These are phyloP conservation scores for Carallia pectinifolia DNA, from an alignment of 345 rosid genomes.

Conservation along the genomic window DNA sequence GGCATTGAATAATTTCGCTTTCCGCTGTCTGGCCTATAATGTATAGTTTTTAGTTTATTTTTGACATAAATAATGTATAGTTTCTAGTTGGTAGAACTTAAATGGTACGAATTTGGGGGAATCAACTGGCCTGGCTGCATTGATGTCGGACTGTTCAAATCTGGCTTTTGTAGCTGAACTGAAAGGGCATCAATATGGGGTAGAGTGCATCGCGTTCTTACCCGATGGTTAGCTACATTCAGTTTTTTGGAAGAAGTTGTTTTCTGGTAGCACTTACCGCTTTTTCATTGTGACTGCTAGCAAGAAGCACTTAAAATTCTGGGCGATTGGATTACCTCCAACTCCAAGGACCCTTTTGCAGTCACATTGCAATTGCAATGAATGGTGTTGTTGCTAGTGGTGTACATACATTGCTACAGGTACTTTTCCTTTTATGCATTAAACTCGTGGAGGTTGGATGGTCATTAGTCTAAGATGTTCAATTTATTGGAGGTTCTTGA, in stretches of 20 bases:
- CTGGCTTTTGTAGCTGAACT: too few relatives aligned
- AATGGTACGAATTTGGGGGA: too few relatives aligned
- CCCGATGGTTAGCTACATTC: slow-evolving; percentile 58
- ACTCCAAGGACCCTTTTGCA: slow-evolving; percentile 51
- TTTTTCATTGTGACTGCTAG: slow-evolving; percentile 63
- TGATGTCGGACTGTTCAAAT: too few relatives aligned
- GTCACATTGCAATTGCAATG: slow-evolving; percentile 38
- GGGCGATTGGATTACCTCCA: slow-evolving; percentile 61
- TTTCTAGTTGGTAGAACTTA: too few relatives aligned
- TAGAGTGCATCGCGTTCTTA: slow-evolving; percentile 75
- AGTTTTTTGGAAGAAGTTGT: not conserved
- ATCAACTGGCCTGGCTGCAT: too few relatives aligned
- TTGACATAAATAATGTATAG: too few relatives aligned
- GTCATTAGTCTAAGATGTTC: slow-evolving; percentile 14
- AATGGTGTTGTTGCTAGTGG: slow-evolving; percentile 21
- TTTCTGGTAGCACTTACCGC: not conserved
- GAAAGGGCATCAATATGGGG: slow-evolving; percentile 24
- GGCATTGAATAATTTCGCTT: slow-evolving; percentile 28
- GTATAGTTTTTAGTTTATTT: too few relatives aligned
- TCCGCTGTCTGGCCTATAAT: too few relatives aligned
- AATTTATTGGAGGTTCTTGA: slow-evolving; percentile 17
- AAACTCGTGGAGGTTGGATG: slow-evolving; percentile 58
- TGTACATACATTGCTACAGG: slow-evolving; percentile 40
- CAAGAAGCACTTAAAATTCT: slow-evolving; percentile 68
- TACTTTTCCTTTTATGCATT: slow-evolving; percentile 47